These are phyloP conservation scores for Punctularia strigosozonata DNA, from an alignment of 768 basidiomycete genomes.

Conservation along the genomic window DNA sequence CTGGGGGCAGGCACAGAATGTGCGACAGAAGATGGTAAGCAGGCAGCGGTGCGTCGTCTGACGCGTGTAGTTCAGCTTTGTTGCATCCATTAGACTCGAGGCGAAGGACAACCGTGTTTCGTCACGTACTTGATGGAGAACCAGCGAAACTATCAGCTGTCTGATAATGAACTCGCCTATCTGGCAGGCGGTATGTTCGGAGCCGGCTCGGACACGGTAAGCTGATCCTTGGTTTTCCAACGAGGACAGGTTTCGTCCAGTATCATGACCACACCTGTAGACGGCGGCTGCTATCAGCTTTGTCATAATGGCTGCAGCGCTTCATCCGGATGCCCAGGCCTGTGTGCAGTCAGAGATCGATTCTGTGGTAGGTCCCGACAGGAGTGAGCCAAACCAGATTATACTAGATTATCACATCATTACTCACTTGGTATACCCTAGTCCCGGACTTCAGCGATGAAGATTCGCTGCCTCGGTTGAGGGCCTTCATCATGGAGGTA, in stretches of 20 bases:
- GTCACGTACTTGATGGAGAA: conserved; percentile 24
- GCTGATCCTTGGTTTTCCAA: too few species aligned
- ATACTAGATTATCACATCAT: neutral
- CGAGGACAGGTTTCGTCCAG: too few species aligned
- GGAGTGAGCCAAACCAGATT: conserved; percentile 20
- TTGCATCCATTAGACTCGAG: too few species aligned
- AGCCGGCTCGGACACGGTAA: conserved; percentile 29
- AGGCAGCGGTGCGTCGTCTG: too few species aligned
- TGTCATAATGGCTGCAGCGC: conserved; percentile 26
- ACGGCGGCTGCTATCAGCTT: too few species aligned
- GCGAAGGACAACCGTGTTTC: too few species aligned
- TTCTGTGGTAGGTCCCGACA: conserved; percentile 21
- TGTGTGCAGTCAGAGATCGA: conserved; percentile 26
- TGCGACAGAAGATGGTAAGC: conserved; percentile 19
- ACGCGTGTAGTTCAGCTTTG: too few species aligned
- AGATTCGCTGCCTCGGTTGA: conserved; percentile 22
- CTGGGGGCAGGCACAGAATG: conserved; percentile 16
- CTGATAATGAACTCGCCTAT: conserved; percentile 24
- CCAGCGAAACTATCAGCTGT: conserved; percentile 19
- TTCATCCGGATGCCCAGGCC: conserved; percentile 20
- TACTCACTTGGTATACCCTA: too few species aligned
- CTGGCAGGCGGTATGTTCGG: conserved; percentile 31
- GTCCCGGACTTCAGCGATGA: conserved; percentile 30
- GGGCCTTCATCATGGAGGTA: conserved; percentile 28
- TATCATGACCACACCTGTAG: too few species aligned